Evolutionary conservation across 805 yeast genomes (phyloP), one percentile per base, ranked within the genome.

Genomic region (Barnettozyma populi): DNA sequence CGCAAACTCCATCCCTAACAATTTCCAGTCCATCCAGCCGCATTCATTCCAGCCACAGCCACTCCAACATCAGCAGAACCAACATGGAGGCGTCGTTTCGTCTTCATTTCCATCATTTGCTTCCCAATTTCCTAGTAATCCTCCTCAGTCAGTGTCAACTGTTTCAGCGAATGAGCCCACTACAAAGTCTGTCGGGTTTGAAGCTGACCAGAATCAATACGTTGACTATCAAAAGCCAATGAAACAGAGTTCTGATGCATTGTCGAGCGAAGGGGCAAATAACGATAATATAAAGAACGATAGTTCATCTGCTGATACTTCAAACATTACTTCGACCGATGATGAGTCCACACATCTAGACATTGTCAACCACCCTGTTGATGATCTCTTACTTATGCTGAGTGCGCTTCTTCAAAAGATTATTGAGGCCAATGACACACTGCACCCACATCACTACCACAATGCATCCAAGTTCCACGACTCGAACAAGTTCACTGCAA

Each of bases 401-500:
- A 80, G 96, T 19, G 84, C 95, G 7, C 71, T 92, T 45, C 70
- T 92, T 46, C 89, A 89, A 54, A 87, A 86, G 62, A 90, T 94
- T 42, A 84, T 92, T 35, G 92, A 86, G 59, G 90, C 95, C 11
- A 94, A 92, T 67, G 99, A 92, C 65, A 73, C 80, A 44, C 69
- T 88, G 32, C 92, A 84, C 58, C 86, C 90, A 2, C 82, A 58
- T n/a, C 62, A 60, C 48, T 56, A 60, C 20, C 57, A 59, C 24
- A 56, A 57, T 31, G 62, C 65, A 5, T 57, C 66, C 3, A 58
- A 60, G 36, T 41, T 62, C 35, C 63, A 59, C 29, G 61, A 58
- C 29, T 46, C 59, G 34, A 74, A 78, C 56, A 73, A 73, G 53
- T 81, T 78, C 54, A 69, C 79, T 14, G 85, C 83, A 3, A 82